Evolutionary conservation across 805 yeast species (phyloP).

Genomic region (Wickerhamiella dianesei): DNA sequence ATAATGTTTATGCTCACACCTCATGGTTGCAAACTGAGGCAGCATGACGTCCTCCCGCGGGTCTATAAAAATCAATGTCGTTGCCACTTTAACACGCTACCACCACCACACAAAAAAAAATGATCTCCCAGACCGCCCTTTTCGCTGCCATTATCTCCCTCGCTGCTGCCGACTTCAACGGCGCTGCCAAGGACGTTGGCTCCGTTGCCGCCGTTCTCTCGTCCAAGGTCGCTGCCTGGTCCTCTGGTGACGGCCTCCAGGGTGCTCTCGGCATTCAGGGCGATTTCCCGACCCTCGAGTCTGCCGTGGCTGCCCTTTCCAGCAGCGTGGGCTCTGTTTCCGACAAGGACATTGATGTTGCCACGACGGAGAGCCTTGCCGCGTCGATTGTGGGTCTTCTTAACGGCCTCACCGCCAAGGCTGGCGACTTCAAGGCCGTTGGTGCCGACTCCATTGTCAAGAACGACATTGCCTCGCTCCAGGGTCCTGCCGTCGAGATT

Average conservation of each 20-base stretch:
- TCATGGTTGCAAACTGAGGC: no score
- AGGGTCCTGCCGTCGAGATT: conserved; percentile 13
- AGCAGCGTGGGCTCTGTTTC: conserved; percentile 2
- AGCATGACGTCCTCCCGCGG: no score
- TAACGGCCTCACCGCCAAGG: conserved; percentile 15
- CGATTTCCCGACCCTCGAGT: conserved; percentile 6
- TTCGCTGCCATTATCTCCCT: conserved; percentile 1
- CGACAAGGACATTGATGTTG: conserved; percentile 5
- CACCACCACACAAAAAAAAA: neutral
- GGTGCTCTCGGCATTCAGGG: conserved; percentile 15
- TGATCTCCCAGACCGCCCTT: conserved; percentile 1
- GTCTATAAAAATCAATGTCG: no score
- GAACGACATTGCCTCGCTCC: conserved; percentile 15
- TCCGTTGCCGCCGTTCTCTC: conserved; percentile 3
- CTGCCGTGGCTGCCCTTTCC: conserved; percentile 4
- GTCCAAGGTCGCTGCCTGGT: conserved; percentile 8
- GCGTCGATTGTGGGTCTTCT: conserved; percentile 12
- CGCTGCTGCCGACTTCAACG: conserved; percentile 7
- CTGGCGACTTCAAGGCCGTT: conserved; percentile 15
- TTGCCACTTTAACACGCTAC: no score
- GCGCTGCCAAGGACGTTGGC: conserved; percentile 2
- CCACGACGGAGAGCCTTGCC: conserved; percentile 7
- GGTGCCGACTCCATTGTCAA: conserved; percentile 18
- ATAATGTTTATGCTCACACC: no score
- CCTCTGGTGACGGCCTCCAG: conserved; percentile 9